Evolutionary conservation across 495 filamentous ascomycete species (phyloP).

Genomic region (Penicillium diatomitis): DNA sequence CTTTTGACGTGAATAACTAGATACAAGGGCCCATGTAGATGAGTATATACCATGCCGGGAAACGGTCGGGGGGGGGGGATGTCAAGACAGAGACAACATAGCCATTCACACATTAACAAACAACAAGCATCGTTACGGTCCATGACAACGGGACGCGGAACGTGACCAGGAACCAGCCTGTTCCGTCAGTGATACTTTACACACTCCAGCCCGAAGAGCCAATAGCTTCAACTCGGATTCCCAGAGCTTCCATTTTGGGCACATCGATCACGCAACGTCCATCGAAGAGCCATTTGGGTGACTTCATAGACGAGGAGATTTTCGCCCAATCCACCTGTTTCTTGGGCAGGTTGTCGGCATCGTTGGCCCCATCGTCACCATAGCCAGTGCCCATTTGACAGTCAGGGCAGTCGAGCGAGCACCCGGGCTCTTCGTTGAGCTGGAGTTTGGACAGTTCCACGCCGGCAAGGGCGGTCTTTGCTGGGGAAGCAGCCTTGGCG

Average conservation of each 20-base stretch:
- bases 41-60: too few relatives aligned
- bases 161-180: too few relatives aligned
- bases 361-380: not conserved
- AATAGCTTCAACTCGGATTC: slow-evolving; percentile 12
- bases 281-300: slow-evolving; percentile 62
- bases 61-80: too few relatives aligned
- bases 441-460: not conserved
- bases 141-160: too few relatives aligned
- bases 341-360: slow-evolving; percentile 1
- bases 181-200: not conserved
- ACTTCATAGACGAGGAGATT: slow-evolving; percentile 44
- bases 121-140: too few relatives aligned
- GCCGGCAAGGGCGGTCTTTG: not conserved
- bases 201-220: slow-evolving; percentile 5
- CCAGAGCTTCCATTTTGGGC: slow-evolving; percentile 5
- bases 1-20: too few relatives aligned
- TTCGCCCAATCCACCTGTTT: slow-evolving; percentile 41
- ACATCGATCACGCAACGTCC: slow-evolving; percentile 55
- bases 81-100: too few relatives aligned
- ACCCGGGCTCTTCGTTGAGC: slow-evolving; percentile 10
- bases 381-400: slow-evolving; percentile 10
- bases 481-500: not conserved
- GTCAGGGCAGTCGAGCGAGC: slow-evolving; percentile 17
- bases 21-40: too few relatives aligned
- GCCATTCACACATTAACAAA: too few relatives aligned